Conservation (phyloP, 352 stramenopile genomes). For the Globisporangium recalcitrans region DNA sequence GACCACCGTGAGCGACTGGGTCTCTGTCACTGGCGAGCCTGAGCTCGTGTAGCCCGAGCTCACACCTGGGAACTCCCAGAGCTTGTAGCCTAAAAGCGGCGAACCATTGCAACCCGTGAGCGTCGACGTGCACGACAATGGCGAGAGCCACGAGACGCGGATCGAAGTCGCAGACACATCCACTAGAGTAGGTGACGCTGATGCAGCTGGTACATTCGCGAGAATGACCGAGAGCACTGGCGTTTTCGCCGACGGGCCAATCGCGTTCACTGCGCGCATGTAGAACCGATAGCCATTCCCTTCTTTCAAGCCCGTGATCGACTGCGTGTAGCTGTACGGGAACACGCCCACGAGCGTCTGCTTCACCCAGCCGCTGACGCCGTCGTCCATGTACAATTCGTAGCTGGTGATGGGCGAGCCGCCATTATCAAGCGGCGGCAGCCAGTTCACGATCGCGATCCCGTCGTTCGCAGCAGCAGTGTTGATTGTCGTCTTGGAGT, state of each 20-base stretch:
- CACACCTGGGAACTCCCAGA: constrained; percentile 91
- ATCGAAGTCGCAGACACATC: constrained; percentile 66
- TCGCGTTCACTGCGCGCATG: constrained; percentile 80
- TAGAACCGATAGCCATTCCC: constrained; percentile 93
- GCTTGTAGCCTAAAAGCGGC: constrained; percentile 86
- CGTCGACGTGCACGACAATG: constrained; percentile 57
- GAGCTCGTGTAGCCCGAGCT: constrained; percentile 71
- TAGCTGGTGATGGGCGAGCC: constrained; percentile 90
- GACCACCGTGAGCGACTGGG: constrained; percentile 67
- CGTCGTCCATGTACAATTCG: constrained; percentile 88
- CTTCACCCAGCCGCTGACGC: constrained; percentile 35
- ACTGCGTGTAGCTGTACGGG: constrained; percentile 48
- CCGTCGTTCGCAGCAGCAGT: constrained; percentile 39
- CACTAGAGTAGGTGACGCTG: constrained; percentile 42
- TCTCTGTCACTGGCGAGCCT: constrained; percentile 68
- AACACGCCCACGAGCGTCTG: constrained; percentile 42
- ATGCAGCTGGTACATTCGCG: constrained; percentile 61
- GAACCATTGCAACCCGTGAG: constrained; percentile 73
- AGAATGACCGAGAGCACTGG: constrained; percentile 88
- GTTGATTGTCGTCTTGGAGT: constrained; percentile 72
- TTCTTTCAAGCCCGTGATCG: constrained; percentile 44
- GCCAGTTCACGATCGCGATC: constrained; percentile 76
- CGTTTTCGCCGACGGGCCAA: constrained; percentile 76
- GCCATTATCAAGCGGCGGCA: constrained; percentile 88
- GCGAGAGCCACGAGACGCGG: constrained; percentile 61